Base-by-base conservation (phyloP, 257 asterid genomes). In the Lithospermum erythrorhizon region DNA sequence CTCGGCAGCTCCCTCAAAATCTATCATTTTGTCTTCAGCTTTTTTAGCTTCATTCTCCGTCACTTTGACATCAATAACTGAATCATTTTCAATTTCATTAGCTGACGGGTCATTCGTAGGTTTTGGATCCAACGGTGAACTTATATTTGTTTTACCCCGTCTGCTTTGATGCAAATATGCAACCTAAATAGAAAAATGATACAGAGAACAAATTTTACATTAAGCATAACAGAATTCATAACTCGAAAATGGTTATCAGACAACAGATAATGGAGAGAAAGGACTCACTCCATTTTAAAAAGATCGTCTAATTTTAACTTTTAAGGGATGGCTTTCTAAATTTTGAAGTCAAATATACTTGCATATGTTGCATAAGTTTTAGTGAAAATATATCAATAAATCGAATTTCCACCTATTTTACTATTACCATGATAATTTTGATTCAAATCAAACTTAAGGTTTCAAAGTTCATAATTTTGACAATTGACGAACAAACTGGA, bases 1-100 rank as follows among this genome's bases (percentile, higher is more conserved):
- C 74, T 85, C 96, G 54, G 95, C 85, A 70, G 81, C 91, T 71
- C 75, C 96, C 78, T 87, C 95, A 68, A 82, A 68, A 70, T 84
- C 91, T 16, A 82, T 71, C 72, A 81, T 81, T 79, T 82, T 85
- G 25, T 72, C 81, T 66, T 87, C 85, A 3, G 69, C 32, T 5
- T 27, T 27, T 27, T 27, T 27, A 27, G 32, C 72, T 80, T 86
- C 90, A 53, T 65, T 74, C 59, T 78, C 86, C 67, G 81, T 85
- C 19, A 74, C 76, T 73, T 81, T 78, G 68, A 74, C 83, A 72
- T 86, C 98, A 70, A 78, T 82, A 21, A 81, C 79, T 29, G 95
- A 65, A 59, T 70, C 71, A 63, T 79, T 80, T 64, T 79, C 86
- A 63, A 86, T 58, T 53, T 75, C 94, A 37, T 75, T 76, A 35